These are phyloP conservation scores for Begonia loranthoides DNA, from an alignment of 306 rosid genomes.

Conservation along the genomic window DNA sequence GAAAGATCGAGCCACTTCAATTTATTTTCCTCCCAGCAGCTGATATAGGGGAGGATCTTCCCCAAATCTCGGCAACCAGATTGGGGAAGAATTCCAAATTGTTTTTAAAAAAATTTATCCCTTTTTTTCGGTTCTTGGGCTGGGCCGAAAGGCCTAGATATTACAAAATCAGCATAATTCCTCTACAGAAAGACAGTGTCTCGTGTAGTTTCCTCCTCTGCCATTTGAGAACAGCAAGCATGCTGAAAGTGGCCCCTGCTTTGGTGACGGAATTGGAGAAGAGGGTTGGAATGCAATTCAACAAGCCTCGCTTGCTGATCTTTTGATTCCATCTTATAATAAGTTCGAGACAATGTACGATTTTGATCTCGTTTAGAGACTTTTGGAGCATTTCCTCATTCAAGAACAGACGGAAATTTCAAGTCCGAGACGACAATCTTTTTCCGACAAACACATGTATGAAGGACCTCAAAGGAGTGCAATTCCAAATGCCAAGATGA, in stretches of 20 bases:
- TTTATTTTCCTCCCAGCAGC: too few species aligned
- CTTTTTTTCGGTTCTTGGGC: too few species aligned
- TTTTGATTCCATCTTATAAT: constrained; percentile 42
- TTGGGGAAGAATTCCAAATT: too few species aligned
- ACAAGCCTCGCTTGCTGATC: constrained; percentile 34
- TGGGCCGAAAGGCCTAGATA: too few species aligned
- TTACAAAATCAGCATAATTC: constrained; percentile 47
- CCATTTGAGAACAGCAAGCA: constrained; percentile 41
- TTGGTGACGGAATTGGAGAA: constrained; percentile 29
- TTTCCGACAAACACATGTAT: constrained; percentile 38
- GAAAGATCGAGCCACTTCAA: too few species aligned
- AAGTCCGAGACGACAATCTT: constrained; percentile 40
- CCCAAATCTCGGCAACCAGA: too few species aligned
- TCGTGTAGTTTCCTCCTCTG: constrained; percentile 58
- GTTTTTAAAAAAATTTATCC: too few species aligned
- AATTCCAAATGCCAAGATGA: constrained; percentile 24
- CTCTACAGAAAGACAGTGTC: constrained; percentile 48
- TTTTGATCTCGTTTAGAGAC: constrained; percentile 35
- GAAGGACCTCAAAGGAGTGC: constrained; percentile 17
- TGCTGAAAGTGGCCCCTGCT: constrained; percentile 29
- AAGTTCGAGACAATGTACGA: constrained; percentile 30
- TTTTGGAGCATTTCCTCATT: constrained; percentile 76
- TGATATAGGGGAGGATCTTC: too few species aligned
- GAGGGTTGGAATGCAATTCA: constrained; percentile 43
- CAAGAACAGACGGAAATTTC: constrained; percentile 81